Evolutionary conservation across 257 asterid genomes (phyloP), one percentile per base, ranked within the genome.

Genomic region (Solanum infundibuliforme): DNA sequence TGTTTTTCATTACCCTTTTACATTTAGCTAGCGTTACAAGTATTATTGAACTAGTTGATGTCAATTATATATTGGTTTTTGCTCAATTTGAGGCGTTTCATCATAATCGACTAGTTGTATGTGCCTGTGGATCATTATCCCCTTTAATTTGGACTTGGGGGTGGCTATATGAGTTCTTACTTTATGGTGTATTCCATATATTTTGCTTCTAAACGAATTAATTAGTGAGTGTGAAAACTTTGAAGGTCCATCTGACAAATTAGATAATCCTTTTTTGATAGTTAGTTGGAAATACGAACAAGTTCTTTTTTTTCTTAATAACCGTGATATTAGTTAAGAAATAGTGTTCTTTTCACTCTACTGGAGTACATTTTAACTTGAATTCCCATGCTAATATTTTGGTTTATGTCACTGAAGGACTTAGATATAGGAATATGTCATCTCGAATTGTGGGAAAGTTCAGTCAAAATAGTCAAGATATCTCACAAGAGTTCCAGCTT

Each of bases 391-490:
- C 84, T 77, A n/a, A 77, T 77, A 39, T 3, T 23, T 39, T 39
- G 62, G 62, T n/a, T 12, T 77, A 39, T 41, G 62, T 39, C 62
- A 55, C 60, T n/a, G 36, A 39, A 77, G 62, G 62, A 25, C 84
- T 77, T 8, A 77, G 35, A n/a, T 39, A 77, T 41, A 77, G 62
- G 36, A 77, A 77, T 77, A 12, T 77, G n/a, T 39, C 84, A 77
- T 77, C 84, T 77, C 84, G 86, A 89, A 66, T 83, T 84, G 86
- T 91, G 90, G 91, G 91, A 86, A 89, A 72, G 74, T 88, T 88
- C 85, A 91, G 87, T 79, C 66, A 79, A 43, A 85, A 27, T 74
- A 69, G 81, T 68, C 94, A 86, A 88, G 94, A 95, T 73, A 91
- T 90, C 88, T 77, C 87, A 58, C 83, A 88, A 25, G 68, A 87